These are phyloP conservation scores for Cocos nucifera DNA, from an alignment of 176 grass and related monocot genomes.

Conservation along the genomic window DNA sequence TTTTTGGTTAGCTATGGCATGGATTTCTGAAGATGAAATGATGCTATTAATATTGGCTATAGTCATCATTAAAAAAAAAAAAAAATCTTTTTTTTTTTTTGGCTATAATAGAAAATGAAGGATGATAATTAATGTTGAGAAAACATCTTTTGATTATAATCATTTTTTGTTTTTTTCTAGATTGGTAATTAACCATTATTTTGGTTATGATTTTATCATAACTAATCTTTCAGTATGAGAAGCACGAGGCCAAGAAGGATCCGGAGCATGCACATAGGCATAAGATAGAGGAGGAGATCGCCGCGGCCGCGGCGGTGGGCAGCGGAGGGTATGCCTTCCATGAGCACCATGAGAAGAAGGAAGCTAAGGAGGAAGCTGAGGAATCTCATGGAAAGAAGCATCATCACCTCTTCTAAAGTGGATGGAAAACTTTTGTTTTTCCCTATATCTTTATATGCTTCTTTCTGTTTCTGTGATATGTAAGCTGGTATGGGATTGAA, in stretches of 20 bases:
- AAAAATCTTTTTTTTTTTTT: too few relatives aligned
- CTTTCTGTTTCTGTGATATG: not conserved
- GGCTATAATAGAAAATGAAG: too few relatives aligned
- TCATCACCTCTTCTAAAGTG: constrained; percentile 55
- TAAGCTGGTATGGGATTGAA: not conserved
- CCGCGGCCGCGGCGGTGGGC: constrained; percentile 47
- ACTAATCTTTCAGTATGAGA: constrained; percentile 52
- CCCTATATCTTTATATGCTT: not conserved
- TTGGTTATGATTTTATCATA: too few relatives aligned
- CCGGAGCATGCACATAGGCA: constrained; percentile 64
- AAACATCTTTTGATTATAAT: too few relatives aligned
- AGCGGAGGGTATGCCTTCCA: constrained; percentile 68
- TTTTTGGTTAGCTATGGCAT: too few relatives aligned
- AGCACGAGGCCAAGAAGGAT: constrained; percentile 88
- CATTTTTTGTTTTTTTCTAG: too few relatives aligned
- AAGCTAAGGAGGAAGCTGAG: constrained; percentile 59
- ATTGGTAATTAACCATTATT: too few relatives aligned
- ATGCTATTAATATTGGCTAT: too few relatives aligned
- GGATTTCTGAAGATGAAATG: too few relatives aligned
- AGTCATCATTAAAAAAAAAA: too few relatives aligned
- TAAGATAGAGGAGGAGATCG: constrained; percentile 81
- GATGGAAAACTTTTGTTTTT: constrained; percentile 10
- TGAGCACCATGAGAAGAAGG: constrained; percentile 93
- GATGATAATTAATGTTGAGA: too few relatives aligned
- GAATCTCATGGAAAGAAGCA: constrained; percentile 69